Evolutionary conservation across 805 yeast species (phyloP).

Genomic region (Lachancea nothofagi): DNA sequence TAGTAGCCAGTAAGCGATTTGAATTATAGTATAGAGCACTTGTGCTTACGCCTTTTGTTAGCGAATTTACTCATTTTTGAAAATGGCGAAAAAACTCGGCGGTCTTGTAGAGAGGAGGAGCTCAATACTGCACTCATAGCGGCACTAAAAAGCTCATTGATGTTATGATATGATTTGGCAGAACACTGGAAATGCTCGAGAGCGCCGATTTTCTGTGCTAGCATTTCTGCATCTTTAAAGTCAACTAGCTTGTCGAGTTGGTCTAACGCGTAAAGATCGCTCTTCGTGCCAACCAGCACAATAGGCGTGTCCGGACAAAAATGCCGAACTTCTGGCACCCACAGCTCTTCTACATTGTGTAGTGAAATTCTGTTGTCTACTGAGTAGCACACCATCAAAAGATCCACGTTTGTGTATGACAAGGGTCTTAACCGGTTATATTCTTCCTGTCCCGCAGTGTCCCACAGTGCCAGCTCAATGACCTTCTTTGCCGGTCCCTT

Average conservation of each 20-base stretch:
- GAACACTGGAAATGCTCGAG: conserved; percentile 73
- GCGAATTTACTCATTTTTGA: not conserved
- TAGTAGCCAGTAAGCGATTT: not conserved
- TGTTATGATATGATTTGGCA: conserved; percentile 62
- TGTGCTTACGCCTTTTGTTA: conserved; percentile 4
- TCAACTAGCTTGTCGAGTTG: conserved; percentile 29
- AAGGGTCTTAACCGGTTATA: conserved; percentile 75
- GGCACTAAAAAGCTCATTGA: conserved; percentile 59
- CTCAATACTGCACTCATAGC: conserved; percentile 37
- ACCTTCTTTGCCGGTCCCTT: conserved; percentile 42
- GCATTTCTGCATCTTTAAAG: conserved; percentile 44
- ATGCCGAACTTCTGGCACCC: conserved; percentile 84
- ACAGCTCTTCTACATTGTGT: conserved; percentile 67
- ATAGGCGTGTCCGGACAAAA: conserved; percentile 79
- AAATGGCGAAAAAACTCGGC: not conserved
- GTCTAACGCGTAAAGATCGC: conserved; percentile 44
- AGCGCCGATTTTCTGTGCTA: conserved; percentile 61
- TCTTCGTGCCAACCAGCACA: conserved; percentile 75
- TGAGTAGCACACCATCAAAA: conserved; percentile 70
- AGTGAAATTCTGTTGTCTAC: conserved; percentile 58
- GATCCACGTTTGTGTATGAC: conserved; percentile 72
- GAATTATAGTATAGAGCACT: conserved; percentile 1
- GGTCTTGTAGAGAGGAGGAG: conserved; percentile 7
- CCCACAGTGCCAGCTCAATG: conserved; percentile 78
- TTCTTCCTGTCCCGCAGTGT: conserved; percentile 88